Evolutionary conservation across 805 yeast species (phyloP), one percentile per base, ranked within the genome.

Genomic region (Saccharomyces cerevisiae): DNA sequence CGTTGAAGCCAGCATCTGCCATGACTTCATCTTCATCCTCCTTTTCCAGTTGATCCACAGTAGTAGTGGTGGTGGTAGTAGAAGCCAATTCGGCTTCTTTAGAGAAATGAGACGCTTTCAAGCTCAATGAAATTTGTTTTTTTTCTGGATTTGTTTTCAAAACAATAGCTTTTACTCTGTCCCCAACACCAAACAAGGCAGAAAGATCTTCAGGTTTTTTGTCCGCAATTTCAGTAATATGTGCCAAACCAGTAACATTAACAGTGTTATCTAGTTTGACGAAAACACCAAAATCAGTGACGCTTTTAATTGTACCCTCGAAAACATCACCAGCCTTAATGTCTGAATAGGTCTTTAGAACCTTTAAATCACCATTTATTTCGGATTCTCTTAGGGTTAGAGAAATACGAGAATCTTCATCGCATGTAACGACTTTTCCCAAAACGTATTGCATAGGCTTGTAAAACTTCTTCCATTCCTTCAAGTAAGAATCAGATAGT

Each of bases 221-320:
- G 60, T 87, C 94, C 31, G 97, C 84, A 54, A 92, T 84, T 70
- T 92, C 86, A 43, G 91, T 78, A 55, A 79, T 84, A 67, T 92
- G 97, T 61, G 96, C 90, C 59, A 92, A 79, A 54, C 98, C 99
- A 63, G 87, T 81, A 55, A 90, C 77, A 62, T 82, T 82, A 53
- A 80, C 72, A 46, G 94, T 84, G 48, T 85, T 87, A 60, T 85
- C 90, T 53, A 92, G 75, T 58, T 81, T 84, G 51, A 92, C 86
- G 66, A 92, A 92, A 2, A 89, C 96, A 74, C 99, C 99, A 67
- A 84, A 92, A 49, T 88, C 96, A 32, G 90, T 83, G 26, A 84
- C 87, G 57, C 80, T 80, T 66, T 81, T 84, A 47, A 92, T 85
- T 2, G 83, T 72, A 67, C 97, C 99, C 65, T 86, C 92, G 61